Percentiles rank a stretch among this genome's conserved stretches.
These are phyloP conservation scores for barley (Hordeum vulgare) DNA, from an alignment of 176 grass and related monocot genomes.

Conservation along the genomic window MorexV3_pseudomolecules_assembly NC_058523.1:72017803-72018302, in stretches of 20 bases:
- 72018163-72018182: not conserved
- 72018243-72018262: not conserved
- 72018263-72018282: not conserved
- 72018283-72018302: not conserved
- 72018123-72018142: not conserved
- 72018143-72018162: not conserved
- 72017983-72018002: not conserved
- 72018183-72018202: not conserved
- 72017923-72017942: not conserved
- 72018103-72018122: not conserved
- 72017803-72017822: too few relatives aligned
- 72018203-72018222: not conserved
- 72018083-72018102: not conserved
- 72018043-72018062: not conserved
- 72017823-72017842: too few relatives aligned
- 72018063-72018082: not conserved
- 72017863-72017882: too few relatives aligned
- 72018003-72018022: not conserved
- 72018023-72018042: not conserved
- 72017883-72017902: too few relatives aligned
- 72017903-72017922: not conserved
- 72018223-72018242: not conserved
- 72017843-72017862: too few relatives aligned
- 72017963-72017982: conserved; percentile 16
- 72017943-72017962: not conserved